Base-by-base conservation (phyloP, 495 filamentous ascomycete genomes). In the Glonium stellatum region DNA sequence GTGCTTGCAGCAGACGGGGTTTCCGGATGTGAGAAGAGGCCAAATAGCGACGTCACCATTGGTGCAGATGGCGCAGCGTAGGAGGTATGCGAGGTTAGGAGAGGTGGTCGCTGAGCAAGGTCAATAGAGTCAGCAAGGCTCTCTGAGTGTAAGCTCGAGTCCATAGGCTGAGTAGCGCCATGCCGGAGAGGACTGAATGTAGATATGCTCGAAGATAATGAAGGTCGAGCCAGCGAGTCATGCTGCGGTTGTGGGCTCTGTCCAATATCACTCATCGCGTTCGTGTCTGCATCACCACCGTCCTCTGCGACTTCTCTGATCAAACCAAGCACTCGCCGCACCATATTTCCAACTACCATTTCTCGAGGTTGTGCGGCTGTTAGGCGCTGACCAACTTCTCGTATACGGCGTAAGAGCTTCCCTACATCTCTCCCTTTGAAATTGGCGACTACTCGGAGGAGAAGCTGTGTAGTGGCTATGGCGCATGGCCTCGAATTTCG, bases 271-370 rank as follows among this genome's bases (percentile, higher is more conserved):
- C 81, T 77, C 15, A 65, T 62, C 42, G 80, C 78, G 59, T 76
- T 75, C 10, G 75, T 75, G 57, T 87, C 87, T 41, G 78, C 86
- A 49, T 86, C 89, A 47, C 86, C 76, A 55, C 90, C 87, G 66
- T 92, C 90, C 53, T 89, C 83, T 36, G 86, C 85, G 67, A 97
- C 92, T 68, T 97, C 92, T 23, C 93, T 84, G 63, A 98, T 90
- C 52, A 97, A 78, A 39, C 89, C 90, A 21, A 98, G 76, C 18
- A 97, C 87, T 57, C 93, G 86, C 55, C 92, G 81, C 34, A 96
- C 88, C 66, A 97, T 87, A 65, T 97, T 98, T 49, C 92, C 92
- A 23, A 96, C 90, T 3, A 88, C 89, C 67, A 95, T 83, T 74
- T 97, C 93, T 18, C 85, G 78, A 13, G 93, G 92, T 61, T 93